Evolutionary conservation across 1,139 yeast species (phyloP).

Genomic region (Sugiyamaella sp.): DNA sequence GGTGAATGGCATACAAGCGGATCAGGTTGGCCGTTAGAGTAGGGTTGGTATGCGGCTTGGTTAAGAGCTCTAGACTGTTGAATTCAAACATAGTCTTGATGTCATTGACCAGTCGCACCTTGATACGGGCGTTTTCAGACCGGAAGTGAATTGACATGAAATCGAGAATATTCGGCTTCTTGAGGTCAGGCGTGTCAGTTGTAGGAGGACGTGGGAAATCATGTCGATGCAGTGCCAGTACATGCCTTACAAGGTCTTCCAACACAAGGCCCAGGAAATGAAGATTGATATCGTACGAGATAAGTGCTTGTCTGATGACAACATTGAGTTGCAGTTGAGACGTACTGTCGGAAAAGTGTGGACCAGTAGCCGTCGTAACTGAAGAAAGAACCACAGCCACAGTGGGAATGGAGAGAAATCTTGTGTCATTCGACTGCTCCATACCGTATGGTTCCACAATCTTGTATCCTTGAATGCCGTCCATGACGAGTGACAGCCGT

Average conservation of each 20-base stretch:
- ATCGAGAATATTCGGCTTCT: slow-evolving; percentile 21
- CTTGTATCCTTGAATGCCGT: slow-evolving; percentile 38
- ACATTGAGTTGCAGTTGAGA: slow-evolving; percentile 31
- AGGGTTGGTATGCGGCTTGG: slow-evolving; percentile 41
- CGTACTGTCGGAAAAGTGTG: slow-evolving; percentile 8
- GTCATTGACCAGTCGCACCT: slow-evolving; percentile 53
- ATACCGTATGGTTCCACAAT: slow-evolving; percentile 36
- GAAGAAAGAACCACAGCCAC: slow-evolving; percentile 33
- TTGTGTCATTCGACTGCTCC: slow-evolving; percentile 26
- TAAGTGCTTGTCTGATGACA: slow-evolving; percentile 34
- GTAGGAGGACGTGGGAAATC: not conserved
- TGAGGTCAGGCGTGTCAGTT: not conserved
- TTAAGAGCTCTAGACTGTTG: slow-evolving; percentile 45
- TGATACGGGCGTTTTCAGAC: slow-evolving; percentile 48
- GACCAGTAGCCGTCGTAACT: slow-evolving; percentile 17
- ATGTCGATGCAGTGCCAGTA: slow-evolving; percentile 25
- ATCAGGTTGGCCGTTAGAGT: slow-evolving; percentile 44
- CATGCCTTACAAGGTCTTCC: slow-evolving; percentile 25
- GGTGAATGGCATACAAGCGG: slow-evolving; percentile 58
- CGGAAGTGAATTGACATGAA: slow-evolving; percentile 46
- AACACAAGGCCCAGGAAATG: slow-evolving; percentile 33
- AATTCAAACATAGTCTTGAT: slow-evolving; percentile 57
- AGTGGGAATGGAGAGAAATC: slow-evolving; percentile 37
- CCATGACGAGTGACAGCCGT: slow-evolving; percentile 32
- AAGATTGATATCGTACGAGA: slow-evolving; percentile 39